A percentile compares a stretch with the other conserved stretches of the same genome.
Conservation (phyloP, 2,329 filamentous ascomycete genomes). For the Nectriaceae sp. region DNA sequence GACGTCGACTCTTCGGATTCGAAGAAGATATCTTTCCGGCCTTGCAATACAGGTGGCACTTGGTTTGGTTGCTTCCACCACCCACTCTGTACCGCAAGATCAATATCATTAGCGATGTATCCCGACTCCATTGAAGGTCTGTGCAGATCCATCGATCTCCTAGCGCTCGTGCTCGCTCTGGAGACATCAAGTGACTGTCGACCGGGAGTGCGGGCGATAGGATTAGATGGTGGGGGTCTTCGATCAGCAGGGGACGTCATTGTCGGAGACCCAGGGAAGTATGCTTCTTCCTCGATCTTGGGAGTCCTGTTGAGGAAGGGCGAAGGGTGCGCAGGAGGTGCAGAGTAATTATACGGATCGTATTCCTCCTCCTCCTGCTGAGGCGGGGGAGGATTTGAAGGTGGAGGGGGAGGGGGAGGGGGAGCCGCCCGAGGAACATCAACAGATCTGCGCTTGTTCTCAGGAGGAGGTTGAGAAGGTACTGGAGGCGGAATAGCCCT, state of each 20-base stretch:
- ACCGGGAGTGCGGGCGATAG: slow-evolving; percentile 23
- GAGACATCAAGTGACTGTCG: slow-evolving; percentile 39
- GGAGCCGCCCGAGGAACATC: slow-evolving; percentile 71
- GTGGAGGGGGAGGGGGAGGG: slow-evolving; percentile 39
- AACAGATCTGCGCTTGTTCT: slow-evolving; percentile 59
- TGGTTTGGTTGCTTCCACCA: slow-evolving; percentile 89
- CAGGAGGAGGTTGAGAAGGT: slow-evolving; percentile 59
- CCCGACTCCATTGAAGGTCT: slow-evolving; percentile 77
- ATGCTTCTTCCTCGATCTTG: slow-evolving; percentile 47
- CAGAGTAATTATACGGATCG: slow-evolving; percentile 63
- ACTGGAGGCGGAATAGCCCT: slow-evolving; percentile 66
- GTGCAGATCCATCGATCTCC: slow-evolving; percentile 72
- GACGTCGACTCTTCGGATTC: slow-evolving; percentile 79
- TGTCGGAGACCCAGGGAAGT: slow-evolving; percentile 51
- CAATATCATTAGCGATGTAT: slow-evolving; percentile 85
- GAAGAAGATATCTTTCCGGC: slow-evolving; percentile 78
- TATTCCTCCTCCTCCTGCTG: slow-evolving; percentile 67
- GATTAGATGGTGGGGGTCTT: slow-evolving; percentile 41
- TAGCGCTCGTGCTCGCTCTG: slow-evolving; percentile 42
- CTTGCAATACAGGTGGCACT: slow-evolving; percentile 79
- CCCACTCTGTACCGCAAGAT: slow-evolving; percentile 69
- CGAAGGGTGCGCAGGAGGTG: slow-evolving; percentile 35
- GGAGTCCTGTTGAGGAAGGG: slow-evolving; percentile 29
- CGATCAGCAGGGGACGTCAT: slow-evolving; percentile 47
- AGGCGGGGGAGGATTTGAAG: slow-evolving; percentile 29